These are phyloP conservation scores for Cryptosporidium tyzzeri DNA, from an alignment of 169 alveolate species.

Conservation along the genomic window DNA sequence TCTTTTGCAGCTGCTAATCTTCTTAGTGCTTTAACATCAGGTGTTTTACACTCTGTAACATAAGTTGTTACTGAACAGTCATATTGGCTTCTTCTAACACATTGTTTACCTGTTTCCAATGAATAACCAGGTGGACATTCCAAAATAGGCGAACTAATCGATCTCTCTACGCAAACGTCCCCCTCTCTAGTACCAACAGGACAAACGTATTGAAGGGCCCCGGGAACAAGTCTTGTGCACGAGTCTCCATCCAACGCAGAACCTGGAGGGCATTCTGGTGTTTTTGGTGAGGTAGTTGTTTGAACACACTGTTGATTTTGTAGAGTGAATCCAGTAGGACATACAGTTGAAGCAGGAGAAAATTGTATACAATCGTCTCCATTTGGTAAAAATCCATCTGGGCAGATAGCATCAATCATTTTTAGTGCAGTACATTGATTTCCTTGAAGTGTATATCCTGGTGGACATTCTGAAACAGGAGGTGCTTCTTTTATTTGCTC, in stretches of 20 bases:
- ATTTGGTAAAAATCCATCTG: conserved; percentile 73
- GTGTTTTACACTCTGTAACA: conserved; percentile 70
- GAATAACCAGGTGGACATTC: conserved; percentile 76
- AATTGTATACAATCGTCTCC: conserved; percentile 75
- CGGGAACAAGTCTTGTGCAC: conserved; percentile 70
- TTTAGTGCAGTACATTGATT: conserved; percentile 64
- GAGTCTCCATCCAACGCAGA: conserved; percentile 75
- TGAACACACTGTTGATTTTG: conserved; percentile 74
- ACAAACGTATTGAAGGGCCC: conserved; percentile 71
- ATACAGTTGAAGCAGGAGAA: conserved; percentile 74
- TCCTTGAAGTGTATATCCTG: conserved; percentile 71
- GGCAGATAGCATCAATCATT: conserved; percentile 74
- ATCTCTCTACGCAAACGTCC: conserved; percentile 69
- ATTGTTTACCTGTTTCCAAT: conserved; percentile 74
- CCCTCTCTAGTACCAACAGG: conserved; percentile 69
- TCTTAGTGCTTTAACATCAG: conserved; percentile 67
- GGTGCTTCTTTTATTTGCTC: conserved; percentile 74
- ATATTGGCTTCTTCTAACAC: conserved; percentile 74
- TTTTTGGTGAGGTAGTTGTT: conserved; percentile 39
- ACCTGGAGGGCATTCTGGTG: conserved; percentile 77
- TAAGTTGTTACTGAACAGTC: conserved; percentile 74
- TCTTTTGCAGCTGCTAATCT: conserved; percentile 49
- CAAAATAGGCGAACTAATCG: conserved; percentile 68
- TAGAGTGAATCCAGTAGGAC: conserved; percentile 63
- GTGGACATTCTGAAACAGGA: conserved; percentile 72